Base-by-base conservation (phyloP, 805 yeast genomes). In the Lipomyces spencermartinsiae region DNA sequence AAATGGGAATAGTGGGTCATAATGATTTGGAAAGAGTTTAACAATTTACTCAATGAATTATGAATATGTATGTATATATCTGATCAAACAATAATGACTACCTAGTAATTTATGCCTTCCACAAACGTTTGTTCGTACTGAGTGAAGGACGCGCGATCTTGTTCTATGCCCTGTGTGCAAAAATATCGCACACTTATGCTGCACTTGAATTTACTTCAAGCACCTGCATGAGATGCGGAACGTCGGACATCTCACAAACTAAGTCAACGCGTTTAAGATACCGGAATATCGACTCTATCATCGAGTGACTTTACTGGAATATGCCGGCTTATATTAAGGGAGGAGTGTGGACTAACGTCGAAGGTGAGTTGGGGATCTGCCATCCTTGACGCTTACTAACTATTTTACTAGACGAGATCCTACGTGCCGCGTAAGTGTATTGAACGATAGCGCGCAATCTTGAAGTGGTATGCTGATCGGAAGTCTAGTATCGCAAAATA, bases 281-380 rank as follows among this genome's bases (percentile, higher is more conserved):
- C 16, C 22, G 2, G 22, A 16, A 16, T n/a, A 43, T 43, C 49
- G 19, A 43, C 19, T n/a, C 49, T 43, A 14, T n/a, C 9, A 43
- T n/a, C n/a, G n/a, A n/a, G 49, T 16, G 7, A 16, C 9, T 9
- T 16, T n/a, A 43, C 59, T 19, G 39, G 37, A 39, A 19, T 51
- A 74, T 74, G 73, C 90, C 94, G 1, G 81, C 89, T 0, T 91
- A 90, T 75, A 90, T 91, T 59, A 91, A 89, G 76, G 97, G 97
- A 35, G 97, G 97, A 58, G 88, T 86, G 4, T 93, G 98, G 98
- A 88, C 97, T 6, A 89, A 91, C 75, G 78, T 84, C 10, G 90
- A 87, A 73, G 74, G 74, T 72, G 64, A 8, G 72, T 39, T 12
- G 34, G 6, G 71, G 66, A 70, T 55, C 22, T 57, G 34, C 59